These are phyloP conservation scores for Tricladium varicosporioides DNA, from an alignment of 2,329 filamentous ascomycete species.

Conservation along the genomic window DNA sequence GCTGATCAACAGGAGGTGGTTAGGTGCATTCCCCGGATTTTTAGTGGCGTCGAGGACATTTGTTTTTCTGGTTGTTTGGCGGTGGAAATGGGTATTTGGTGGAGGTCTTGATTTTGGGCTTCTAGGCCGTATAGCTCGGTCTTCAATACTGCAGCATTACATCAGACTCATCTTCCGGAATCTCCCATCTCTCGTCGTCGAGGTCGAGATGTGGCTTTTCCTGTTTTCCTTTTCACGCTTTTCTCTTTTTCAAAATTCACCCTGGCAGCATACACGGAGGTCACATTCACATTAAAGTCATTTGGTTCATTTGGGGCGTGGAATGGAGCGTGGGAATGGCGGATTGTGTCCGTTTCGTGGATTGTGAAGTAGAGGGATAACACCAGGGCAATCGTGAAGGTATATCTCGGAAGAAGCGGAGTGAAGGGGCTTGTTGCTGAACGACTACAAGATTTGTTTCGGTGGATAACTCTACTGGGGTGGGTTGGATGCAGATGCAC, in stretches of 20 bases:
- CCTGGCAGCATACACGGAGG: constrained; percentile 28
- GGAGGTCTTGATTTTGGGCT: constrained; percentile 3
- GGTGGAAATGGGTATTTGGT: constrained; percentile 16
- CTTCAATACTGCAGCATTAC: background rate
- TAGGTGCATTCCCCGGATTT: constrained; percentile 28
- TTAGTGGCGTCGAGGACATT: constrained; percentile 20
- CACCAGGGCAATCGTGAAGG: too few species aligned
- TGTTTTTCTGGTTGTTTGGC: constrained; percentile 9
- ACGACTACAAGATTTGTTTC: too few species aligned
- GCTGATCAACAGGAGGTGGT: constrained; percentile 17
- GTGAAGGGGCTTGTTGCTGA: too few species aligned
- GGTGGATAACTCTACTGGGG: too few species aligned
- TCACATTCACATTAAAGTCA: constrained; percentile 2
- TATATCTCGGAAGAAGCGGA: too few species aligned
- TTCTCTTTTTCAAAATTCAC: constrained; percentile 16
- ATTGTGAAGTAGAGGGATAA: too few species aligned
- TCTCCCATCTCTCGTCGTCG: constrained; percentile 9
- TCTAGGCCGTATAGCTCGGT: background rate
- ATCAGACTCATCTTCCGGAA: background rate
- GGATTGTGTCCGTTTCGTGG: background rate
- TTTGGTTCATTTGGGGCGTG: too few species aligned
- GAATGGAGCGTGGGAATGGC: background rate
- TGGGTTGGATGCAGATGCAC: too few species aligned
- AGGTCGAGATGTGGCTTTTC: background rate
- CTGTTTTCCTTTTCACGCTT: background rate